Evolutionary conservation across 2,329 filamentous ascomycete species (phyloP).

Genomic region (Alternaria postmessia): DNA sequence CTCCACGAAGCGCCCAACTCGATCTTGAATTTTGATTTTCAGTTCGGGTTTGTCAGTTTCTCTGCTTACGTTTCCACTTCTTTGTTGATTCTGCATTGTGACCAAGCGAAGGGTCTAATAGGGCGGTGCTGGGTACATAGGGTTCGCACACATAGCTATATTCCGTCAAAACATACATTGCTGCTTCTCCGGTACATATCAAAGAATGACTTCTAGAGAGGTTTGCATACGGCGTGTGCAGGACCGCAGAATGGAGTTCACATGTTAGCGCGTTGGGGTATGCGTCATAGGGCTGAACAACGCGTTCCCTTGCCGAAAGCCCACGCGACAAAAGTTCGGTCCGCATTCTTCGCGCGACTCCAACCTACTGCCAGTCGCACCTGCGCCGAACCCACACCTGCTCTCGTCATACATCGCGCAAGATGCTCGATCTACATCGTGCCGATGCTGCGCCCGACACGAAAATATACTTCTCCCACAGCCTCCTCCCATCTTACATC

Average conservation of each 20-base stretch:
- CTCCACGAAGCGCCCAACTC: not conserved
- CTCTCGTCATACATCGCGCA: not conserved
- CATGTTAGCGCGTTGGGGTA: constrained; percentile 11
- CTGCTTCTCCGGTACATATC: not conserved
- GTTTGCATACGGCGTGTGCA: not conserved
- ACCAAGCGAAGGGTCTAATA: not conserved
- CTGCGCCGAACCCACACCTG: not conserved
- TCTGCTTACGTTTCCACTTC: not conserved
- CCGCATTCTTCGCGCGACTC: constrained; percentile 4
- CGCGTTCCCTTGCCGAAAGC: constrained; percentile 13
- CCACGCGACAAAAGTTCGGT: constrained; percentile 10
- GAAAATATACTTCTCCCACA: constrained; percentile 79
- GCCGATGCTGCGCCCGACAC: constrained; percentile 50
- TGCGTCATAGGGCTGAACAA: constrained; percentile 2
- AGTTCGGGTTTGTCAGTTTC: not conserved
- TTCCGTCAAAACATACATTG: not conserved
- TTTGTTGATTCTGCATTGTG: not conserved
- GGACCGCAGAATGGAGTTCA: not conserved
- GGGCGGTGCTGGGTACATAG: not conserved
- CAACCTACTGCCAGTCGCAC: not conserved
- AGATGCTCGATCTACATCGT: constrained; percentile 49
- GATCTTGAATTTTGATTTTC: not conserved
- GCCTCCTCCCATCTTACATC: constrained; percentile 70
- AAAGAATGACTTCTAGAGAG: not conserved
- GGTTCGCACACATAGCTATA: not conserved